Evolutionary conservation across 768 basidiomycete species (phyloP).

Genomic region (Hemileccinum rubropunctum): DNA sequence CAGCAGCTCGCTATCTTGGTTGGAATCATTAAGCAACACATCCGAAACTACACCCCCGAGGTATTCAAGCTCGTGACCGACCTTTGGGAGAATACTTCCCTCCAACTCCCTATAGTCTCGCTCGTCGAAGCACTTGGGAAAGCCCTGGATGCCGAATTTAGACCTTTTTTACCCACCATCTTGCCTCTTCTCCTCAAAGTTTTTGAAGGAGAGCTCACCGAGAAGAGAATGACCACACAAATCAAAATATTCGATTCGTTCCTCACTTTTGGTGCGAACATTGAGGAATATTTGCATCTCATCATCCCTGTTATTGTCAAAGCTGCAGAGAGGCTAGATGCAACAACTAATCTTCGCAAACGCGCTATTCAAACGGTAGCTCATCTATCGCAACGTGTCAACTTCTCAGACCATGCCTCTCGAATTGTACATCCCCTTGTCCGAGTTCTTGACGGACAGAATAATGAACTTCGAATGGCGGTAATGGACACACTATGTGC

Average conservation of each 20-base stretch:
- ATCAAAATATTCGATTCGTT: slow-evolving; percentile 94
- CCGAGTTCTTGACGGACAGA: slow-evolving; percentile 71
- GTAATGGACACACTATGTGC: slow-evolving; percentile 95
- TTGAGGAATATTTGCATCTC: slow-evolving; percentile 97
- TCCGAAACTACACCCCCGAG: slow-evolving; percentile 86
- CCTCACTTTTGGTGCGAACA: slow-evolving; percentile 91
- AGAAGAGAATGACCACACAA: slow-evolving; percentile 74
- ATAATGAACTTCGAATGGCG: slow-evolving; percentile 76
- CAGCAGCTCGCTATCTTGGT: slow-evolving; percentile 95
- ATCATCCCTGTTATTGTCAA: slow-evolving; percentile 93
- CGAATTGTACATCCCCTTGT: slow-evolving; percentile 95
- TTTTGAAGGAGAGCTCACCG: slow-evolving; percentile 84
- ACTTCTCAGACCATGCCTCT: slow-evolving; percentile 97
- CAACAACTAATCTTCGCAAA: slow-evolving; percentile 71
- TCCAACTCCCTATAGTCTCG: slow-evolving; percentile 90
- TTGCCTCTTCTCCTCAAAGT: slow-evolving; percentile 87
- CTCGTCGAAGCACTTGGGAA: slow-evolving; percentile 91
- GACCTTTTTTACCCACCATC: slow-evolving; percentile 89
- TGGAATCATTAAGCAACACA: slow-evolving; percentile 95
- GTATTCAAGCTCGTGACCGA: slow-evolving; percentile 85
- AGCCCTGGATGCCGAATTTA: slow-evolving; percentile 95
- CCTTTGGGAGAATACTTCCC: slow-evolving; percentile 80
- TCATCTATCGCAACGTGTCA: slow-evolving; percentile 85
- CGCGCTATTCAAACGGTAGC: slow-evolving; percentile 91
- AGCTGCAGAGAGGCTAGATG: slow-evolving; percentile 82